Base-by-base conservation (phyloP, 148 eudicot genomes). In the Silene conica region DNA sequence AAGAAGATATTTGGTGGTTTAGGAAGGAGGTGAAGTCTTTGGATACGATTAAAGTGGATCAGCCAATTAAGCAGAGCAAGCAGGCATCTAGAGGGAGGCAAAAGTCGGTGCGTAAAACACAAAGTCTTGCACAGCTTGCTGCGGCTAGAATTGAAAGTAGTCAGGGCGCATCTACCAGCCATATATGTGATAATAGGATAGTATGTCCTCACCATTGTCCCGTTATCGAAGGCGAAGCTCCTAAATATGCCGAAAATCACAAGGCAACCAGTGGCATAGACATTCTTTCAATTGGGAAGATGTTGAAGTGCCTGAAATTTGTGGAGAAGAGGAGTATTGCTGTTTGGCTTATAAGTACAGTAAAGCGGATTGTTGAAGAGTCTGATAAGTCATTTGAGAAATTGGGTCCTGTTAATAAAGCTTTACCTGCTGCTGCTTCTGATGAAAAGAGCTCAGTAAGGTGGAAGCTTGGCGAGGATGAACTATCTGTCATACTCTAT, bases 101-200 rank as follows among this genome's bases (percentile, higher is more conserved):
- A 80, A 95, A 92, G 70, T 66, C 81, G 46, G 96, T 87, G 60
- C 97, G 96, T 63, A 96, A 92, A 79, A 96, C 97, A 71, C 97
- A 92, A 82, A 96, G 96, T 79, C 96, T 96, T 78, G 92, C 92
- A 59, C 99, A 96, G 69, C 82, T 96, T 79, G 92, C 91, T 3
- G 83, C 94, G 73, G 87, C 99, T 23, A 85, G 99, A 76, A 96
- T 92, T 75, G 99, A 96, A 81, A 87, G 92, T 76, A 96, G 99
- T 80, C 97, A 90, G 79, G 97, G 99, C 82, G 97, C 99, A 67
- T 96, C 99, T 9, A 96, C 97, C 8, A 96, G 99, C 82, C 99
- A 96, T 80, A 86, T 90, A 55, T 96, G 99, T 88, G 99, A 92
- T 74, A 96, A 79, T 80, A 90, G 75, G 83, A 72, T 85, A 13